Evolutionary conservation across 2,329 filamentous ascomycete genomes (phyloP), one percentile per base, ranked within the genome.

Genomic region (Ilyonectria mors-panacis): DNA sequence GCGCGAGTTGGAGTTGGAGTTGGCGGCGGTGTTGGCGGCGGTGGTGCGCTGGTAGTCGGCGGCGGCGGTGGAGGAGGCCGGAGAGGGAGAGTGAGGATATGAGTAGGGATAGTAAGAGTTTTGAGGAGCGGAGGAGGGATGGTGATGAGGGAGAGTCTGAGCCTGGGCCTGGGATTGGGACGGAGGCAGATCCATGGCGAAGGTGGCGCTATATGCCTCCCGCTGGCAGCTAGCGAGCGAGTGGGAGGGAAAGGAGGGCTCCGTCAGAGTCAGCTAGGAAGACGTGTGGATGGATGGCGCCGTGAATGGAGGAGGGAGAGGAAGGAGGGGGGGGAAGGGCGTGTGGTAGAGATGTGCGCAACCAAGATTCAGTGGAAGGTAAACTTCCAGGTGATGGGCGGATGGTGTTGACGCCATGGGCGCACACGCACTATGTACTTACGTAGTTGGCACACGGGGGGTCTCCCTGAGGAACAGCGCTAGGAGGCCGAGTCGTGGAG

Each of bases 121-220:
- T 39, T 70, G 68, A 55, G 53, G 48, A 47, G 44, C 61, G n/a
- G 56, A 48, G 26, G 64, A 62, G 59, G 67, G 64, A 60, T 70
- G 61, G 69, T 65, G 69, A 59, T 69, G 66, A 67, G 67, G 67
- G 57, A 65, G 72, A 66, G 62, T 64, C 35, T 64, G 70, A 59
- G 48, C 60, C n/a, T 73, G 72, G 66, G 70, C 68, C 60, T 74
- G 75, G 51, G 69, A 57, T 33, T 67, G 69, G 33, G 72, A 69
- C 53, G 67, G 55, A 59, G 73, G 73, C 33, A 70, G 72, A 70
- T 80, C 76, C 78, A 80, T 80, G 76, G 74, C 73, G 73, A 73
- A 73, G 71, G 68, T 69, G 72, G 75, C 74, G 75, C 68, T 72
- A 66, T 75, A 70, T 71, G 65, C 63, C 69, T 75, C 70, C 71